These are phyloP conservation scores for Pinus tabuliformis DNA, from an alignment of 75 land plant species.

Conservation along the genomic window DNA sequence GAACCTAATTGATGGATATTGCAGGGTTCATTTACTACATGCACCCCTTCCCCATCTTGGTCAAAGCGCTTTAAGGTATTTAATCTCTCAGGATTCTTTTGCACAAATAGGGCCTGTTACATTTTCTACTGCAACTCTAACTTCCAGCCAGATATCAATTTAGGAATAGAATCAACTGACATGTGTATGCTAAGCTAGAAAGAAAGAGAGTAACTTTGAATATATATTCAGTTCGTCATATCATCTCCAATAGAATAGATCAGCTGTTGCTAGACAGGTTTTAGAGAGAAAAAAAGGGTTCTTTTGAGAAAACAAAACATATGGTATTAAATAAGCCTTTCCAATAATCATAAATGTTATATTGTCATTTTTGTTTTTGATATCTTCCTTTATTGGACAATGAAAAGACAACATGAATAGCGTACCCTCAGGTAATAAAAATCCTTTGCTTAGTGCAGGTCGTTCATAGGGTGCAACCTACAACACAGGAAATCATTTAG, in stretches of 20 bases:
- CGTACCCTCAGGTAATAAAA: constrained; percentile 86
- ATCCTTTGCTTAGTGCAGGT: constrained; percentile 94
- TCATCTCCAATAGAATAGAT: not conserved
- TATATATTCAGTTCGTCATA: not conserved
- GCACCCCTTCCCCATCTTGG: not conserved
- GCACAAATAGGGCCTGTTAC: not conserved
- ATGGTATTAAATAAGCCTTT: not conserved
- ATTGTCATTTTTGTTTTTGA: not conserved
- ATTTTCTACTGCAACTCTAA: not conserved
- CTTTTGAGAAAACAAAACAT: not conserved
- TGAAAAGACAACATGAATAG: not conserved
- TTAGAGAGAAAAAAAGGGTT: not conserved
- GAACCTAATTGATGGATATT: not conserved
- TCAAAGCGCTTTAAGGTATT: not conserved
- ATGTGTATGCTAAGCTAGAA: too few species aligned
- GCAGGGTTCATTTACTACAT: not conserved
- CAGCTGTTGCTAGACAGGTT: not conserved
- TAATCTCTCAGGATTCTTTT: not conserved
- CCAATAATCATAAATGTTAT: constrained; percentile 1
- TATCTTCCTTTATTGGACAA: not conserved
- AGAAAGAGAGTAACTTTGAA: not conserved
- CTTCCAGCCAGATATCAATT: not conserved
- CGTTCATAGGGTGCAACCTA: constrained; percentile 96
- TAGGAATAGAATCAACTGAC: not conserved
- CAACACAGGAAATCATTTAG: not conserved